Conservation (phyloP, 169 alveolate genomes). For the Cyclospora cayetanensis region DNA sequence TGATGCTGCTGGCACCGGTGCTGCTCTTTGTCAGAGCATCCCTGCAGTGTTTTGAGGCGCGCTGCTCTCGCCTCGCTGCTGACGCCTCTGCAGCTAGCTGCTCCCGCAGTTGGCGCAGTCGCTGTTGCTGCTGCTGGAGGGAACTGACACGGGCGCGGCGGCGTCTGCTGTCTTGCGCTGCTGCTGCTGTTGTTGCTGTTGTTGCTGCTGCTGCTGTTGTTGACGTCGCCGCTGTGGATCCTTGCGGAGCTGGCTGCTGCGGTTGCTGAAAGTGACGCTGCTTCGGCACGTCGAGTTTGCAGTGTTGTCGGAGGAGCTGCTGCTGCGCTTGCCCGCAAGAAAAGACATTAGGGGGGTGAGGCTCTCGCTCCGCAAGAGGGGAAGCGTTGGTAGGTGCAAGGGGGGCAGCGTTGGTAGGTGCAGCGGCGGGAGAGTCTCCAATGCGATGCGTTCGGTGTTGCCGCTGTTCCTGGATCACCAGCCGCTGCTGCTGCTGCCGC, state of each 20-base stretch:
- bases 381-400: not conserved
- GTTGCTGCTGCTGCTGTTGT: not conserved
- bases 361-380: not conserved
- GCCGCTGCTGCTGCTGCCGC: not conserved
- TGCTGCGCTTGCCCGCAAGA: too few relatives aligned
- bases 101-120: not conserved
- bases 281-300: not conserved
- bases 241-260: not conserved
- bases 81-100: not conserved
- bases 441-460: not conserved
- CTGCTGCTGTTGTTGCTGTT: not conserved
- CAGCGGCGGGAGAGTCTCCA: not conserved
- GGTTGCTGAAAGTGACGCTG: not conserved
- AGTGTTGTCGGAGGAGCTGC: not conserved
- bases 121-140: not conserved
- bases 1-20: not conserved
- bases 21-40: too few relatives aligned
- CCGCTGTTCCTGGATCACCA: not conserved
- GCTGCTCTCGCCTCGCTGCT: not conserved
- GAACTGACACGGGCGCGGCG: not conserved
- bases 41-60: not conserved
- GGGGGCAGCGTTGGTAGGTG: too few relatives aligned
- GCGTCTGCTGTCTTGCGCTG: not conserved
- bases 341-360: not conserved
- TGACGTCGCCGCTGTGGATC: not conserved